Conservation (phyloP, 2,329 filamentous ascomycete species). For the Periconia macrospinosa region DNA sequence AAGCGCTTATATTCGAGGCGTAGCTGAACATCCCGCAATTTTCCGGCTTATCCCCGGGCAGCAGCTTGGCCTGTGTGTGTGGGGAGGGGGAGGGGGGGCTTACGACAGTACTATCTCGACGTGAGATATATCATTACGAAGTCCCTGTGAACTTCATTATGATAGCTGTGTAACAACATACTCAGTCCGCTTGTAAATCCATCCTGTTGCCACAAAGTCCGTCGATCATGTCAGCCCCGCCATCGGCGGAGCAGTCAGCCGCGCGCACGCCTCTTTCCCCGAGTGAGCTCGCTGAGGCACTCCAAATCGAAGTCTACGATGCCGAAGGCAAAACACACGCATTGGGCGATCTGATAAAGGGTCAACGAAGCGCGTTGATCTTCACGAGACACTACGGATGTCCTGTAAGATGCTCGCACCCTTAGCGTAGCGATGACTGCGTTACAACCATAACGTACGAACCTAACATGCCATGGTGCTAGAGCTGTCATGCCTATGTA, state of each 20-base stretch:
- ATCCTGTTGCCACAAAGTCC: no score
- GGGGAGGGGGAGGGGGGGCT: no score
- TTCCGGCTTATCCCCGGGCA: no score
- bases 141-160: no score
- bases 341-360: slow-evolving; percentile 18
- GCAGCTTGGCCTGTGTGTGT: no score
- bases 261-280: slow-evolving; percentile 1
- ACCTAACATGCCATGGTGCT: slow-evolving; percentile 15
- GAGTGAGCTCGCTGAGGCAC: slow-evolving; percentile 15
- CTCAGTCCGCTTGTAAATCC: no score
- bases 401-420: slow-evolving; percentile 11
- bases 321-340: slow-evolving; percentile 12
- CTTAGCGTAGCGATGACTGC: background rate
- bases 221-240: background rate
- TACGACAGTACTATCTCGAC: no score
- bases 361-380: slow-evolving; percentile 17
- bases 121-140: no score
- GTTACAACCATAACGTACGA: background rate
- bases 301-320: slow-evolving; percentile 20
- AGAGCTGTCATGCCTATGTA: slow-evolving; percentile 29
- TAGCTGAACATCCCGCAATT: no score
- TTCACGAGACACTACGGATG: slow-evolving; percentile 28
- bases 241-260: background rate
- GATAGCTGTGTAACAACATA: no score
- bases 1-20: no score